Evolutionary conservation across 2,329 filamentous ascomycete genomes (phyloP), one percentile per base, ranked within the genome.

Genomic region (Pestalotiopsis fici): DNA sequence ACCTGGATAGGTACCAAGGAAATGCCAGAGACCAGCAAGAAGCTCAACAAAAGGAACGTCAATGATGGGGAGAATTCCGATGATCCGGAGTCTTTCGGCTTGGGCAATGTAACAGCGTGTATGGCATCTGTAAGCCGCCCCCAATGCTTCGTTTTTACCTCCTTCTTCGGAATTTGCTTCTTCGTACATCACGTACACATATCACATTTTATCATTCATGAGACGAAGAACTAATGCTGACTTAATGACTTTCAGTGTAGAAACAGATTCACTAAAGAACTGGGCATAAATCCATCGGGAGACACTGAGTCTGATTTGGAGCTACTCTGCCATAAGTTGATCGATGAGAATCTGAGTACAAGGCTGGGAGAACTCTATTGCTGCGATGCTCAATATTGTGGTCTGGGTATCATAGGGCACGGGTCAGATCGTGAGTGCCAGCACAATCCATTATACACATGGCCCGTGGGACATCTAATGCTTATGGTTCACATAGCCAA

Each of bases 361-460:
- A 18, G 35, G 18, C n/a, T 87, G 12, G 82, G 80, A 78, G 73
- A 77, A 54, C 76, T 87, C 25, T 88, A 88, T 72, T 85, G 84
- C 74, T 87, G 86, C 74, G 84, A 87, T 72, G 79, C 81, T 61
- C 80, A 78, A 63, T 79, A 79, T 61, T 88, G 86, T 71, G 86
- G 85, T 31, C 83, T 87, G 57, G 76, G 79, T 67, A 79, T 79
- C 56, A 69, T 73, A 27, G 68, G 71, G 3, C 71, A 69, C 54
- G 73, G 72, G 6, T 67, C 83, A 74, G 84, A 86, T 73, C 85
- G 86, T 84, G 73, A 79, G 83, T 82, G 31, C 62, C 11, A 23
- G 37, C 9, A 25, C 18, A 43, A 23, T 28, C 31, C 21, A 57
- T 15, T 18, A 11, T 35, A 11, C 4, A 11, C 12, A 31, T 11